phyloP scores from a whole-genome alignment of 176 grass and related monocot genomes.

The Paspalum vaginatum region DNA sequence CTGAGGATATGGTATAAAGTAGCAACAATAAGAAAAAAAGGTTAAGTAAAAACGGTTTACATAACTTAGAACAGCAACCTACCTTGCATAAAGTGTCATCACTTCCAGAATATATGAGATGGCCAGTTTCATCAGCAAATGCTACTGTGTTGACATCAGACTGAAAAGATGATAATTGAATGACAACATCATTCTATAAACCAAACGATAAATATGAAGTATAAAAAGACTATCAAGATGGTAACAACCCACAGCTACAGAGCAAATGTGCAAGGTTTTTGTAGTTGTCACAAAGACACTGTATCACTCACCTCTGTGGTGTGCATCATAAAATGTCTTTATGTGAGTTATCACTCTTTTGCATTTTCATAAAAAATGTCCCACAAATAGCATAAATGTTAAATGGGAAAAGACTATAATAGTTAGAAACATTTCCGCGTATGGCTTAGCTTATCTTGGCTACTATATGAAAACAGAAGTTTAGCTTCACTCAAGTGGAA shows the following conservation, averaged over 20 bases:
- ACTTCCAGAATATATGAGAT: constrained; percentile 88
- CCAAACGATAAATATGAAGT: constrained; percentile 5
- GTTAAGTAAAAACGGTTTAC: not conserved
- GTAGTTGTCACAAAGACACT: not conserved
- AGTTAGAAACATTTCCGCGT: not conserved
- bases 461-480: not conserved
- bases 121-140: constrained; percentile 77
- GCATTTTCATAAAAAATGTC: not conserved
- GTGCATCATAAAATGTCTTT: constrained; percentile 3
- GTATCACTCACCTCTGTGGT: not conserved
- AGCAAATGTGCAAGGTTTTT: constrained; percentile 17
- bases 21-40: not conserved
- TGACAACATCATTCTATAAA: not conserved
- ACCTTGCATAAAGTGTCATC: constrained; percentile 92
- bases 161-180: constrained; percentile 47
- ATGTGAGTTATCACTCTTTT: not conserved
- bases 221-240: constrained; percentile 22
- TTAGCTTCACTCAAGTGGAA: not conserved
- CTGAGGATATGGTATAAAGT: not conserved
- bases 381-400: not conserved
- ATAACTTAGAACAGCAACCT: constrained; percentile 35
- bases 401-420: not conserved
- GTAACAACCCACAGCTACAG: not conserved
- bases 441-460: constrained; percentile 7
- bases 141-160: constrained; percentile 87